Evolutionary conservation across 2,329 filamentous ascomycete species (phyloP).

Genomic region (Aspergillus uvarum): DNA sequence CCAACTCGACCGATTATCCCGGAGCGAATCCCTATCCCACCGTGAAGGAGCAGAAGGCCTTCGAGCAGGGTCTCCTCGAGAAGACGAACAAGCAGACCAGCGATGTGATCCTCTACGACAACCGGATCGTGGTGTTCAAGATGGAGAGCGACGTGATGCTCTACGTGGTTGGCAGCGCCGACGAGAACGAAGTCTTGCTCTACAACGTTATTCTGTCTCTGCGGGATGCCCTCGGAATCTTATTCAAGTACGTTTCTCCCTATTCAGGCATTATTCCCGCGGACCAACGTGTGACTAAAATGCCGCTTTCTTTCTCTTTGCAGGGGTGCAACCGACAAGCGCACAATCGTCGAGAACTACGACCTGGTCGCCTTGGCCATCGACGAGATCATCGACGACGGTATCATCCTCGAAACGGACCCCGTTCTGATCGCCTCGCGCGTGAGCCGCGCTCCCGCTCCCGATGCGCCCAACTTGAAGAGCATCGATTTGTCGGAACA

Average conservation of each 20-base stretch:
- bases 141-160: constrained; percentile 96
- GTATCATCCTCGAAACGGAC: constrained; percentile 96
- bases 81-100: constrained; percentile 95
- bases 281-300: constrained; percentile 14
- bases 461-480: constrained; percentile 84
- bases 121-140: constrained; percentile 95
- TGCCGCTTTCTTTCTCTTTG: constrained; percentile 4
- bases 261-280: not conserved
- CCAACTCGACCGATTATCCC: constrained; percentile 58
- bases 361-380: constrained; percentile 91
- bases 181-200: constrained; percentile 95
- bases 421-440: constrained; percentile 89
- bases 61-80: constrained; percentile 91
- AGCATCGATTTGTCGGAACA: constrained; percentile 95
- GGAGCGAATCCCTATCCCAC: constrained; percentile 79
- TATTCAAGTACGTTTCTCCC: constrained; percentile 73
- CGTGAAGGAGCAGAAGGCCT: constrained; percentile 89
- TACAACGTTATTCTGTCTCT: constrained; percentile 94
- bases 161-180: constrained; percentile 84
- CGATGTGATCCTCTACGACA: constrained; percentile 97
- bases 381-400: constrained; percentile 93
- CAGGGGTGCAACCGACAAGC: constrained; percentile 94
- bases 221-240: constrained; percentile 81
- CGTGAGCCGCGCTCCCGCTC: constrained; percentile 85
- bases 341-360: constrained; percentile 98